Evolutionary conservation across 345 rosid species (phyloP).

Genomic region (Theobroma cacao): DNA sequence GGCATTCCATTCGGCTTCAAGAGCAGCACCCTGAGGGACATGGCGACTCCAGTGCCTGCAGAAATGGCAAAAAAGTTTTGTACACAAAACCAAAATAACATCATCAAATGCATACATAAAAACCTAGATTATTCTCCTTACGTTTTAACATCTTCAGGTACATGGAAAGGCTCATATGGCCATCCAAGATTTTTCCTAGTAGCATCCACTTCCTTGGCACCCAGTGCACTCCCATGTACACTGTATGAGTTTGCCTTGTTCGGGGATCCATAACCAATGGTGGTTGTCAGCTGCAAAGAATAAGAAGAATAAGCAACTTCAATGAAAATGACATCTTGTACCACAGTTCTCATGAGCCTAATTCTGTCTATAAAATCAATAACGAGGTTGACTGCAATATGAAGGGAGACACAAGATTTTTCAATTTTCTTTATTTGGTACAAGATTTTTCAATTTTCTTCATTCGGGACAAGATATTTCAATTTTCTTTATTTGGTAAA

Average conservation of each 20-base stretch:
- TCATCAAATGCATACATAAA: background rate
- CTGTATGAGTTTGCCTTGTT: conserved; percentile 94
- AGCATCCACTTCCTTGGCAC: conserved; percentile 99
- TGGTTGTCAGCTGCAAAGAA: conserved; percentile 64
- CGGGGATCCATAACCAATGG: conserved; percentile 97
- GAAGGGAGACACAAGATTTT: background rate
- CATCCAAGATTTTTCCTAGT: conserved; percentile 96
- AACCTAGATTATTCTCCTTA: conserved; percentile 24
- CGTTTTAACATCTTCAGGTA: conserved; percentile 92
- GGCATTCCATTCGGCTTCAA: conserved; percentile 86
- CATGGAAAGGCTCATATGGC: conserved; percentile 92
- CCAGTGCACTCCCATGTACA: conserved; percentile 96
- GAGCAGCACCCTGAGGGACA: conserved; percentile 52
- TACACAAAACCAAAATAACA: background rate
- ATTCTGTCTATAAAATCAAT: background rate
- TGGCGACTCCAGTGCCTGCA: conserved; percentile 98
- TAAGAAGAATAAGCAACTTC: background rate
- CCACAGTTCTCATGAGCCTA: background rate
- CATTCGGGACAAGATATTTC: no score
- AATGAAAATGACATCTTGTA: background rate
- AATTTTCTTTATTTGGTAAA: no score
- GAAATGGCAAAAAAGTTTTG: conserved; percentile 2
- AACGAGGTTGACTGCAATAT: background rate
- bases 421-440: no score
- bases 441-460: no score